A percentile compares a stretch with the other conserved stretches of the same genome.
These are phyloP conservation scores for Mycosphaerella sp. DNA, from an alignment of 2,329 filamentous ascomycete species.

Conservation along the genomic window DNA sequence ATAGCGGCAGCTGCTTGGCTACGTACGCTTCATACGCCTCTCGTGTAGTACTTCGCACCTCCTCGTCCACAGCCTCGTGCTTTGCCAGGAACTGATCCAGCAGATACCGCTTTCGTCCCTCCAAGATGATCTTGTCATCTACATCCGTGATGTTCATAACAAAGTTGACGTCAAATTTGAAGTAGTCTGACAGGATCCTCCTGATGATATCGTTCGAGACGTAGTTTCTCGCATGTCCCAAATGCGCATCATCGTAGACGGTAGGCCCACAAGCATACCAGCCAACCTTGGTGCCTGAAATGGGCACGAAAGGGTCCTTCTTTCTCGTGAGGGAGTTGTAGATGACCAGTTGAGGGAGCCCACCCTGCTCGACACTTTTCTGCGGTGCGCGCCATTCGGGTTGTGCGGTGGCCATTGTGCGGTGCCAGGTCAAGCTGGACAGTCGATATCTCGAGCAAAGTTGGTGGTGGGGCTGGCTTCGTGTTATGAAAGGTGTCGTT, in stretches of 20 bases:
- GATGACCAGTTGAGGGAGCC: constrained; percentile 57
- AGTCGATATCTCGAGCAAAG: background rate
- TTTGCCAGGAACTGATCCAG: constrained; percentile 60
- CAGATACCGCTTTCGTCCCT: constrained; percentile 69
- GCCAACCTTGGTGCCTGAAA: constrained; percentile 61
- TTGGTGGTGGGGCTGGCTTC: background rate
- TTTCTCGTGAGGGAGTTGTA: constrained; percentile 73
- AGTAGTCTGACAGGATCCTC: constrained; percentile 75
- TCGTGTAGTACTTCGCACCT: constrained; percentile 45
- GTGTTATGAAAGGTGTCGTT: constrained; percentile 1
- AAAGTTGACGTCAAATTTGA: constrained; percentile 74
- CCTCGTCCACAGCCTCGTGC: constrained; percentile 40
- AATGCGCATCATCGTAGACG: constrained; percentile 68
- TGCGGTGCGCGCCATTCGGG: constrained; percentile 33
- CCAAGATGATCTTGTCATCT: constrained; percentile 57
- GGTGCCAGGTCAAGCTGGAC: background rate
- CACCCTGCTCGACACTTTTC: constrained; percentile 25
- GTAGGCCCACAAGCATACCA: constrained; percentile 93
- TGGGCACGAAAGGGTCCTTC: constrained; percentile 67
- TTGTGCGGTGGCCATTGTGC: constrained; percentile 18
- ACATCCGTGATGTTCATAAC: constrained; percentile 91
- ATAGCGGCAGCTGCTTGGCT: constrained; percentile 60
- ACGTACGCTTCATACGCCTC: constrained; percentile 52
- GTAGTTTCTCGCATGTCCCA: constrained; percentile 84
- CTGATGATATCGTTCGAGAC: constrained; percentile 84